Evolutionary conservation across 1,139 yeast genomes (phyloP).

Genomic region (Candida sp.): DNA sequence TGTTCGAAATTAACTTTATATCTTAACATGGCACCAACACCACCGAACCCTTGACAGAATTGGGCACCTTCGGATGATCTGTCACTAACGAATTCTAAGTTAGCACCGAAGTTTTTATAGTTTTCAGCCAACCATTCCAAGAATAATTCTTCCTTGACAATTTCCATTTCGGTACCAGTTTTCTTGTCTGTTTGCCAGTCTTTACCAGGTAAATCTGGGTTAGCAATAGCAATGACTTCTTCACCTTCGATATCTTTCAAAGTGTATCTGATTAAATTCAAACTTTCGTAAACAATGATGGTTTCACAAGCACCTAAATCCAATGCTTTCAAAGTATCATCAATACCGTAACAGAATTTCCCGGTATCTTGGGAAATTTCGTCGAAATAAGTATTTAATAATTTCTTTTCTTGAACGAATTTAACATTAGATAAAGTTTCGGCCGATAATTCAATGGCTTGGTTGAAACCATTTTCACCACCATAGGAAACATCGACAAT

Average conservation of each 20-base stretch:
- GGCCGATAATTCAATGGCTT: slow-evolving; percentile 95
- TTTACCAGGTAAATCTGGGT: slow-evolving; percentile 71
- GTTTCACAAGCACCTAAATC: slow-evolving; percentile 96
- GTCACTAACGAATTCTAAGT: slow-evolving; percentile 93
- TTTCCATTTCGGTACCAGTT: slow-evolving; percentile 89
- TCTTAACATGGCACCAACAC: slow-evolving; percentile 94
- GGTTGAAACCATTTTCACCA: slow-evolving; percentile 99
- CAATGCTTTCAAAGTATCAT: slow-evolving; percentile 91
- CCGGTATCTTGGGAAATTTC: slow-evolving; percentile 98
- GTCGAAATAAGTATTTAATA: slow-evolving; percentile 86
- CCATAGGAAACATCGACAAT: slow-evolving; percentile 97
- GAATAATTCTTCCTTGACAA: slow-evolving; percentile 74
- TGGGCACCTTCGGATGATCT: slow-evolving; percentile 98
- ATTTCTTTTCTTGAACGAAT: slow-evolving; percentile 96
- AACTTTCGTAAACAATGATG: slow-evolving; percentile 88
- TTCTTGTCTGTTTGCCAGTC: slow-evolving; percentile 76
- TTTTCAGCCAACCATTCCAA: slow-evolving; percentile 98
- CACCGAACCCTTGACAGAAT: slow-evolving; percentile 97
- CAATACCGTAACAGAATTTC: slow-evolving; percentile 95
- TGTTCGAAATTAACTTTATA: slow-evolving; percentile 97
- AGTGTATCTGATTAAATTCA: slow-evolving; percentile 80
- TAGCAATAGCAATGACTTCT: slow-evolving; percentile 70
- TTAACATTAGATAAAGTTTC: slow-evolving; percentile 96
- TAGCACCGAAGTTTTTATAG: slow-evolving; percentile 91
- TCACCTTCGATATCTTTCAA: slow-evolving; percentile 82